A percentile compares a stretch with the other conserved stretches of the same genome.
phyloP scores from a whole-genome alignment of 352 stramenopile species.

The Phytophthora hibernalis region DNA sequence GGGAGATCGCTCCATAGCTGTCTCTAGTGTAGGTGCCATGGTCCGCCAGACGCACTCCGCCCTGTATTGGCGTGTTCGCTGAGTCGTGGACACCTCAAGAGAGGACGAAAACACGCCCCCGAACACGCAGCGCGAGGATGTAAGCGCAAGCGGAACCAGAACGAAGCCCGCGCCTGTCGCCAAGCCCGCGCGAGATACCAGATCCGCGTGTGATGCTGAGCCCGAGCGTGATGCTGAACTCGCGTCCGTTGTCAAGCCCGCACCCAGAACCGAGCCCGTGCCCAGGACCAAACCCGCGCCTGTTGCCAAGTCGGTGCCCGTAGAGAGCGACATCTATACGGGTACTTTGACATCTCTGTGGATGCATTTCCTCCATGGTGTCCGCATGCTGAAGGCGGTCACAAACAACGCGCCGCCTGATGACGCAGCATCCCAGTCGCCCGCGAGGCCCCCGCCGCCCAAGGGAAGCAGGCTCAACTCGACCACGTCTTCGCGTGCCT shows the following conservation, averaged over 20 bases:
- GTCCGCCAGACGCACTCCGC: slow-evolving; percentile 1
- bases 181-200: too few species aligned
- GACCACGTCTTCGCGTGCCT: not conserved
- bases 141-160: not conserved
- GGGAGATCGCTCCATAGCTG: not conserved
- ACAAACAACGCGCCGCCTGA: not conserved
- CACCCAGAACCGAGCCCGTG: not conserved
- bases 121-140: not conserved
- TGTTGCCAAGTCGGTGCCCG: not conserved
- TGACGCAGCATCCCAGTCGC: too few species aligned
- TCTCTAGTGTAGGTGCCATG: slow-evolving; percentile 3
- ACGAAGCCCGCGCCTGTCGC: too few species aligned
- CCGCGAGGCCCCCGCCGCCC: not conserved
- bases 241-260: too few species aligned
- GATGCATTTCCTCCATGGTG: not conserved
- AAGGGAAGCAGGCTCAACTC: not conserved
- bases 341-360: not conserved
- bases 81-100: not conserved
- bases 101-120: slow-evolving; percentile 12
- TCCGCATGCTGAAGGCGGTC: not conserved
- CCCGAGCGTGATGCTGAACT: too few species aligned
- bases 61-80: not conserved
- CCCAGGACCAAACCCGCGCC: too few species aligned
- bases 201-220: too few species aligned
- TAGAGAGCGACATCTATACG: not conserved